Percentiles rank a stretch among this genome's conserved stretches.
phyloP scores from a whole-genome alignment of 108 stramenopile species.

The Skeletonema grethae region DNA sequence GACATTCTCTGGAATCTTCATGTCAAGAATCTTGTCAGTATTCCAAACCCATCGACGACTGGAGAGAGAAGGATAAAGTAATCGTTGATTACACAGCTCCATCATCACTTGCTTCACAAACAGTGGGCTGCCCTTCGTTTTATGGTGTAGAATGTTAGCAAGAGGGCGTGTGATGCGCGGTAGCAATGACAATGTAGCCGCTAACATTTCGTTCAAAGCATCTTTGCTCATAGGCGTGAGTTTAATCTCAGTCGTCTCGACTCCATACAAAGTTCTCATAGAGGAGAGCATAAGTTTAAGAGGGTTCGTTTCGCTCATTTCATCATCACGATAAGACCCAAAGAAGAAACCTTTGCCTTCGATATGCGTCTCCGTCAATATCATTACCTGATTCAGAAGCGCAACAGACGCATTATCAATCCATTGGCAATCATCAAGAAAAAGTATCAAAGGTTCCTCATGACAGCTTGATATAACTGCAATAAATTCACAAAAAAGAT shows the following conservation, averaged over 20 bases:
- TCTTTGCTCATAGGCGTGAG: constrained; percentile 11
- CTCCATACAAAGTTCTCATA: not conserved
- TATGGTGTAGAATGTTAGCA: constrained; percentile 17
- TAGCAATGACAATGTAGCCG: constrained; percentile 13
- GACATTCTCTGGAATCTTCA: constrained; percentile 25
- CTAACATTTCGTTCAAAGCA: constrained; percentile 11
- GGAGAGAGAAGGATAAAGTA: constrained; percentile 7
- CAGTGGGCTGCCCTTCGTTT: constrained; percentile 29
- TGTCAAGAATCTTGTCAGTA: constrained; percentile 19
- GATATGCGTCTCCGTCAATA: not conserved
- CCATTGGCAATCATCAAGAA: constrained; percentile 41
- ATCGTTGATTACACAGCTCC: constrained; percentile 1
- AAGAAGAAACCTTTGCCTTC: constrained; percentile 10
- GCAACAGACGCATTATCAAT: constrained; percentile 13
- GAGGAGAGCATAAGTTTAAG: constrained; percentile 1
- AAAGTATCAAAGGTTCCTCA: not conserved
- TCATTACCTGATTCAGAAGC: constrained; percentile 15
- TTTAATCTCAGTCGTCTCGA: constrained; percentile 3
- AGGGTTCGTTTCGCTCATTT: constrained; percentile 20
- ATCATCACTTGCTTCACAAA: constrained; percentile 23
- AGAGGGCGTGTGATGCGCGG: constrained; percentile 19
- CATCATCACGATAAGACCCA: constrained; percentile 18
- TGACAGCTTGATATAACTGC: constrained; percentile 18
- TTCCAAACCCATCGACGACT: constrained; percentile 35
- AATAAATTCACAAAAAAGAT: constrained; percentile 18